Evolutionary conservation across 1,284 basidiomycete genomes (phyloP).

Genomic region (Ceratobasidium papillatum): DNA sequence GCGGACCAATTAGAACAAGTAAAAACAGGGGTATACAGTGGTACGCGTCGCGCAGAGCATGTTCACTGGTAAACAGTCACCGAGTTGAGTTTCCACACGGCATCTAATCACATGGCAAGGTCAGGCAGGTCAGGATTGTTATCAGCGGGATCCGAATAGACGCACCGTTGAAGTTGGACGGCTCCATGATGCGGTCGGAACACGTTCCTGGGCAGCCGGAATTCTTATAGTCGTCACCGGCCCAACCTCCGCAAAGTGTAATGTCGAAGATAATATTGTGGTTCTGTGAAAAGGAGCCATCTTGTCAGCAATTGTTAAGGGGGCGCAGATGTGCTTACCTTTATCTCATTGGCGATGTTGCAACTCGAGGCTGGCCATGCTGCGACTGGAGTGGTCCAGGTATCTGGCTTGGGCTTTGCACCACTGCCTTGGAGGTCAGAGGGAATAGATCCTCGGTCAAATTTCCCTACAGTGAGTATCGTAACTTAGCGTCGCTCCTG

Average conservation of each 20-base stretch:
- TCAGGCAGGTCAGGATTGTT: conserved; percentile 1
- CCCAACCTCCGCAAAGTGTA: conserved; percentile 88
- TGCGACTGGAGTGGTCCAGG: conserved; percentile 72
- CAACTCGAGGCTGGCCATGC: conserved; percentile 63
- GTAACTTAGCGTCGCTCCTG: not conserved
- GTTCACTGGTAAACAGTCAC: conserved; percentile 37
- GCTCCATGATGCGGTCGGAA: conserved; percentile 67
- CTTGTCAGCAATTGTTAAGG: not conserved
- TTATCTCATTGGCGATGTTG: conserved; percentile 66
- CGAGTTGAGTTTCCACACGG: conserved; percentile 42
- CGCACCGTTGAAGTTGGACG: conserved; percentile 58
- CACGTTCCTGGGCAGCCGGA: conserved; percentile 80
- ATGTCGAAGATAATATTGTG: conserved; percentile 62
- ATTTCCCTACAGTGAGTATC: conserved; percentile 61
- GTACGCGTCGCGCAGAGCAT: not conserved
- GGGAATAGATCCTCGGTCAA: conserved; percentile 75
- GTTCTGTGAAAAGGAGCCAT: conserved; percentile 11
- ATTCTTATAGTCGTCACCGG: conserved; percentile 75
- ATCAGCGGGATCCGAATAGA: not conserved
- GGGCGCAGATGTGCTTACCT: conserved; percentile 45
- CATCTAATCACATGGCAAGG: conserved; percentile 13
- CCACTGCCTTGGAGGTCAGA: conserved; percentile 61
- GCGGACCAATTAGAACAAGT: conserved; percentile 3
- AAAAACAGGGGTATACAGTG: conserved; percentile 1
- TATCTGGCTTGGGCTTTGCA: conserved; percentile 62